phyloP scores from a whole-genome alignment of 2,329 filamentous ascomycete species.

The Fusarium liriodendri region DNA sequence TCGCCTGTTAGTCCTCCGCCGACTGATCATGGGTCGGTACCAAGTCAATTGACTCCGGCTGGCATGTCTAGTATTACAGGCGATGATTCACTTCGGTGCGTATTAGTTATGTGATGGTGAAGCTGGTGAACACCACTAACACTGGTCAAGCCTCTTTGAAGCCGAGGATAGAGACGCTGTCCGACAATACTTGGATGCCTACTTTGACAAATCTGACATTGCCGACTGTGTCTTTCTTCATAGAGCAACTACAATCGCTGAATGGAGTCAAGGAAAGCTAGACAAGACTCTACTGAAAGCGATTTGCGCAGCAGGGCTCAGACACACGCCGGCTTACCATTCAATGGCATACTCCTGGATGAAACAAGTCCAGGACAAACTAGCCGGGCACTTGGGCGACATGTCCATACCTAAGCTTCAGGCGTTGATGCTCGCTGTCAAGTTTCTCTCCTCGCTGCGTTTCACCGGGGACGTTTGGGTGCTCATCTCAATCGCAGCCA shows the following conservation, averaged over 20 bases:
- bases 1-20: constrained; percentile 14
- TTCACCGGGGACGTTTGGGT: constrained; percentile 37
- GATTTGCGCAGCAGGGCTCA: constrained; percentile 26
- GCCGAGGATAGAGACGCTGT: constrained; percentile 1
- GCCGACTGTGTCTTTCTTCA: constrained; percentile 39
- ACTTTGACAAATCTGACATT: constrained; percentile 35
- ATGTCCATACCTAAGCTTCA: constrained; percentile 32
- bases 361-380: constrained; percentile 27
- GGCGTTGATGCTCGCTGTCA: constrained; percentile 32
- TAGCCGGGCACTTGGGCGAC: constrained; percentile 12
- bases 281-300: constrained; percentile 35
- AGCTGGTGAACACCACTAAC: background rate
- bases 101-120: fast-evolving
- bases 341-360: constrained; percentile 29
- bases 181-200: constrained; percentile 32
- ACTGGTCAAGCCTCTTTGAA: constrained; percentile 17
- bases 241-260: constrained; percentile 31
- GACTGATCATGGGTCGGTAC: constrained; percentile 6
- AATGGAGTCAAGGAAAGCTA: constrained; percentile 39
- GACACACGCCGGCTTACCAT: background rate
- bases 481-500: constrained; percentile 36
- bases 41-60: constrained; percentile 1
- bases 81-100: background rate
- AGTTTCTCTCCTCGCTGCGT: constrained; percentile 22
- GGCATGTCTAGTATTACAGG: background rate